Evolutionary conservation across 306 rosid species (phyloP).

Genomic region (Glycine soja): DNA sequence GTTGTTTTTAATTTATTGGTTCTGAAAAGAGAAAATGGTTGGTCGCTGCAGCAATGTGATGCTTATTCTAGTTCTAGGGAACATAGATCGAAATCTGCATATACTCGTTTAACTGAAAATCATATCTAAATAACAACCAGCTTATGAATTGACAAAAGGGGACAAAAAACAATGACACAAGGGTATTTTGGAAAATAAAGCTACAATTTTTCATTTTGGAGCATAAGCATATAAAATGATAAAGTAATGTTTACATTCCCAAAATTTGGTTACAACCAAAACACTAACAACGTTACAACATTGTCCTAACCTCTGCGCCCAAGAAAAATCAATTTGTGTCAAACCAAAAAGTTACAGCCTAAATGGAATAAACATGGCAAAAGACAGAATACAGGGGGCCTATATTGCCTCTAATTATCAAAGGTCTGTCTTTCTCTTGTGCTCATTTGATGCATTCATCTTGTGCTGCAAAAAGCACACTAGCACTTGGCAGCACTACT

Average conservation of each 20-base stretch:
- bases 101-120: too few species aligned
- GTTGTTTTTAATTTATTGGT: too few species aligned
- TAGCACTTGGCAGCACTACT: not conserved
- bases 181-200: not conserved
- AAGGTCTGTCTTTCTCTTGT: not conserved
- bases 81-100: too few species aligned
- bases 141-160: too few species aligned
- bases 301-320: not conserved
- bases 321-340: not conserved
- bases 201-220: not conserved
- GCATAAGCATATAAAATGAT: not conserved
- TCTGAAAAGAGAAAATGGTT: too few species aligned
- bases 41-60: too few species aligned
- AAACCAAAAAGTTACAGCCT: slow-evolving; percentile 6
- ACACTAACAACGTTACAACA: slow-evolving; percentile 6
- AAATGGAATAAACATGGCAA: slow-evolving; percentile 18
- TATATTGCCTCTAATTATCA: not conserved
- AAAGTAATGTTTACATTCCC: slow-evolving; percentile 12
- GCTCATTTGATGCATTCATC: not conserved
- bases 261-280: slow-evolving; percentile 27
- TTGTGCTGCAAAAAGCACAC: not conserved
- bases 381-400: not conserved
- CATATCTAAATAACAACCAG: too few species aligned
- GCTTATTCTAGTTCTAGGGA: too few species aligned
- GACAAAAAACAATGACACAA: not conserved